Base-by-base conservation (phyloP, 805 yeast genomes). In the Yarrowia porcina region DNA sequence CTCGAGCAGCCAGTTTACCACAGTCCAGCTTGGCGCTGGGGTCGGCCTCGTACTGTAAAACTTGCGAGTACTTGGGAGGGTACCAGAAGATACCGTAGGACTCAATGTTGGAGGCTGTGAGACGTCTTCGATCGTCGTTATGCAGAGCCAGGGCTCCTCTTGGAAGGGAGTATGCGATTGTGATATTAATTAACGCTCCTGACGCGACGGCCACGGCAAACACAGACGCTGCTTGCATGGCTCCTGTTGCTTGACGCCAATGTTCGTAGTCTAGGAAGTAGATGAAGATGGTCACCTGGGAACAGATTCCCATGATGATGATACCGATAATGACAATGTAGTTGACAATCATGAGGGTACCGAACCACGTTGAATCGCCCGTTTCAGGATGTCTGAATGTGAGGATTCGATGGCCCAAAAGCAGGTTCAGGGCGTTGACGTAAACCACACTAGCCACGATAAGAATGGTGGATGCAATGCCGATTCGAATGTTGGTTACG, bases 341-440 rank as follows among this genome's bases (percentile, higher is more conserved):
- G 38, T 83, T 67, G 2, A 72, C 44, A 42, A 79, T 69, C 86
- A 87, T 82, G 23, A 74, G 62, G 30, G 65, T 64, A 82, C 85
- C 82, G 13, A 47, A 47, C 61, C 61, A 50, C 63, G 72, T 75
- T 41, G 80, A 72, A 18, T 83, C 78, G 39, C 91, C 92, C 11
- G 84, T 80, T 59, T 82, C 84, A 7, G 93, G 92, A 70, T 88
- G 92, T 71, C 86, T 78, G 89, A 90, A 86, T 8, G 90, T 85
- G 73, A 86, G 86, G 21, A 87, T 75, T 70, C 93, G 81, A 71
- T 87, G 91, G 5, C 89, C 89, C 61, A 88, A 74, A 20, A 86
- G 80, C 72, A 86, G 77, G 69, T 85, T 85, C 69, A 84, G 77
- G 3, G 87, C 80, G 30, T 83, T 82, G 39, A 87, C 70, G 25